Evolutionary conservation across 345 rosid genomes (phyloP).

Genomic region (Dovyalis caffra): DNA sequence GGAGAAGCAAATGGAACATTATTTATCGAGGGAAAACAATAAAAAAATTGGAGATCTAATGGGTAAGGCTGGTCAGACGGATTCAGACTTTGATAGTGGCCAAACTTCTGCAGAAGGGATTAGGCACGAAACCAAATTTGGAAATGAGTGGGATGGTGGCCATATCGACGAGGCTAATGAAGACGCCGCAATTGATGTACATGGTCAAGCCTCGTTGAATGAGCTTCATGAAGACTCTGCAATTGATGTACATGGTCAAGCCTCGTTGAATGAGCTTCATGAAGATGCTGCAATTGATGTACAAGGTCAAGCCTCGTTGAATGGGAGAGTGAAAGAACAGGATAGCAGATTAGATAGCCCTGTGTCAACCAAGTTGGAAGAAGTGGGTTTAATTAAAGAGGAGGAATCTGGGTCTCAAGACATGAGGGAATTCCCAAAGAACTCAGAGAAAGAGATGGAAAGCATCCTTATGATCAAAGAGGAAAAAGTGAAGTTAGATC

Average conservation of each 20-base stretch:
- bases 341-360: constrained; percentile 1
- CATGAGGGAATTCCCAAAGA: constrained; percentile 28
- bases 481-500: constrained; percentile 34
- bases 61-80: constrained; percentile 10
- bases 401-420: constrained; percentile 13
- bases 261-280: constrained; percentile 23
- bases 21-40: constrained; percentile 21
- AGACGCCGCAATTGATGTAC: constrained; percentile 32
- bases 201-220: constrained; percentile 38
- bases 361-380: constrained; percentile 11
- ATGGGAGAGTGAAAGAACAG: constrained; percentile 38
- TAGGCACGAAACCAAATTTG: constrained; percentile 34
- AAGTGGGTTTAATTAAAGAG: constrained; percentile 1
- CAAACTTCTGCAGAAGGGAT: constrained; percentile 37
- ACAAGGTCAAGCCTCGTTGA: constrained; percentile 37
- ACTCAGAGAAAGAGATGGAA: constrained; percentile 30
- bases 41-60: constrained; percentile 33
- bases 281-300: constrained; percentile 36
- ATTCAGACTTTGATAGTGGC: constrained; percentile 27
- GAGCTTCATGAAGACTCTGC: constrained; percentile 37
- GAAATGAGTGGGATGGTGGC: constrained; percentile 21
- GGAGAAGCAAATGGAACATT: constrained; percentile 53
- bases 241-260: constrained; percentile 35
- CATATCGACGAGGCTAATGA: constrained; percentile 26
- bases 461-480: constrained; percentile 24